Base-by-base conservation (phyloP, 768 basidiomycete species). In the Imleria badia region DNA sequence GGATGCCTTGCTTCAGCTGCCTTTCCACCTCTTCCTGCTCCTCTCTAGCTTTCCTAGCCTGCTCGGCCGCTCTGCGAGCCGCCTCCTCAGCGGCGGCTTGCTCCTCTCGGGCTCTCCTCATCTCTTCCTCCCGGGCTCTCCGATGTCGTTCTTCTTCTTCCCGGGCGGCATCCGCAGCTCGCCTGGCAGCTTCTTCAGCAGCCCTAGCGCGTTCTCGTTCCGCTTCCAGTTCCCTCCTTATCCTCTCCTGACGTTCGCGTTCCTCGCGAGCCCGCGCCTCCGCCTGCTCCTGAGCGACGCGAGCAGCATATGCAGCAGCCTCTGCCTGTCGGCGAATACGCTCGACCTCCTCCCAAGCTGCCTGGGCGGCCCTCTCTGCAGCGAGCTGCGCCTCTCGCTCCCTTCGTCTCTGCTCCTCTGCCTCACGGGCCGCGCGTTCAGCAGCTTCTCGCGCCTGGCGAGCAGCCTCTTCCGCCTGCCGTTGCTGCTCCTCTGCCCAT, bases 211-310 rank as follows among this genome's bases (percentile, higher is more conserved):
- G 66, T 17, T 39, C 51, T 4, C 62, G 59, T 52, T 69, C 68
- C 30, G 57, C 59, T 29, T 69, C 69, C 15, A 54, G 41, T 40
- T 63, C 58, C 13, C 49, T 59, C 35, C 20, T 48, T 44, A 56
- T 51, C 46, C 14, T 53, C 29, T 65, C 61, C 26, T 60, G 61
- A 26, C 48, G 65, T 39, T 61, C 54, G 7, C 49, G 58, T 45
- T 71, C 69, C 48, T 60, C 54, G 7, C 69, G 60, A 15, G 55
- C 69, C 10, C 59, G 48, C 5, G 63, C 65, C 42, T 70, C 69
- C 0, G 67, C 68, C 26, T 52, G 41, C 30, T 67, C 55, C 23
- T 19, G 52, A 14, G 69, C 68, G 7, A 58, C 23, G 10, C 58
- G 51, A n/a, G 65, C 69, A 20, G 65, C 69, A 44, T 43, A 41